These are phyloP conservation scores for Tubosaeta brunneosetosa DNA, from an alignment of 768 basidiomycete genomes.

Conservation along the genomic window DNA sequence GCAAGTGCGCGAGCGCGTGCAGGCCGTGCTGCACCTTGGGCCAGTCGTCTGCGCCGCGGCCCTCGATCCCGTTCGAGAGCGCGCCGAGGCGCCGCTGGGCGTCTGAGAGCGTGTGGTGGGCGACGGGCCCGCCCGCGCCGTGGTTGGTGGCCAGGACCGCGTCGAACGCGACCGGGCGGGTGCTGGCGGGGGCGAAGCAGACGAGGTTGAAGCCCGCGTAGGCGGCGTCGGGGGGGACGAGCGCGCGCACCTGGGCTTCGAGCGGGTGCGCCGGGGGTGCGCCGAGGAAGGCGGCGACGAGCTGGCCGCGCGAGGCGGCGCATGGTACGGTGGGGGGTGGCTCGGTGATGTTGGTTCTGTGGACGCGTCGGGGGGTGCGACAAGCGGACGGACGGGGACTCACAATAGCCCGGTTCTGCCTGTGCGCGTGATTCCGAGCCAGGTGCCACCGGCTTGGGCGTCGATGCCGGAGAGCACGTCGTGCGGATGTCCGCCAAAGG, in stretches of 20 bases:
- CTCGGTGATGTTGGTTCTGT: constrained; percentile 84
- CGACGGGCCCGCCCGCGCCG: constrained; percentile 61
- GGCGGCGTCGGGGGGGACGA: constrained; percentile 40
- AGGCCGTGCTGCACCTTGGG: constrained; percentile 67
- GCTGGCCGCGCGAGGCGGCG: constrained; percentile 59
- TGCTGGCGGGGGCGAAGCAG: constrained; percentile 45
- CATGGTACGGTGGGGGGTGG: constrained; percentile 34
- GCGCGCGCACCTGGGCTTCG: constrained; percentile 34
- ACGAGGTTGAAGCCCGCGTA: constrained; percentile 83
- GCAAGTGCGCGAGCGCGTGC: constrained; percentile 39
- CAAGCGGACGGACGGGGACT: constrained; percentile 24
- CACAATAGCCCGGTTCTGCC: constrained; percentile 73
- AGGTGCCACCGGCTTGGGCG: constrained; percentile 69
- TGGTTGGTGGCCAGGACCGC: constrained; percentile 61
- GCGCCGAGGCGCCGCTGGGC: constrained; percentile 51
- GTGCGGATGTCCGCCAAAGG: constrained; percentile 41
- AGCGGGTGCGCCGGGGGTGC: constrained; percentile 42
- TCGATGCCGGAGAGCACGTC: constrained; percentile 73
- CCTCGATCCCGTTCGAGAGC: constrained; percentile 74
- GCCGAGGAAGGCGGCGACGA: constrained; percentile 65
- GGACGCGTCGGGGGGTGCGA: background rate
- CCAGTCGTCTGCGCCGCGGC: constrained; percentile 58
- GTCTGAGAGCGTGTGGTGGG: constrained; percentile 46
- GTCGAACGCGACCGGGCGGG: constrained; percentile 40
- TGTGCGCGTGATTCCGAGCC: constrained; percentile 66